Base-by-base conservation (phyloP, 768 basidiomycete genomes). In the Amanita exitialis region DNA sequence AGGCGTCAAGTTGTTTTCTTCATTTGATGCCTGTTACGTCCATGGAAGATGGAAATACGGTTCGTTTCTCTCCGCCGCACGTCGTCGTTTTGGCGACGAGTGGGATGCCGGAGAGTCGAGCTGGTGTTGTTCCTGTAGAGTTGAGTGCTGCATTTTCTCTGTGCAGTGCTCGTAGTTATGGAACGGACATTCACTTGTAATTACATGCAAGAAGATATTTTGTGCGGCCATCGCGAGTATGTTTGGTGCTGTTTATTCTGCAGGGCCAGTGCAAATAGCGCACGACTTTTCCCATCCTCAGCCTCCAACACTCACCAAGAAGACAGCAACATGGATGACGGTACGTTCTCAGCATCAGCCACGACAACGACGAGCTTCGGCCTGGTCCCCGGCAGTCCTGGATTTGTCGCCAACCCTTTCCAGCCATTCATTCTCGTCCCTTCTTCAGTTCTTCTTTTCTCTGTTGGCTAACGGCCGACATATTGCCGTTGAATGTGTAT, bases 261-360 rank as follows among this genome's bases (percentile, higher is more conserved):
- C n/a, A 15, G 13, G 21, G 25, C n/a, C 3, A 16, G 16, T 6
- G 34, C 47, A 49, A 49, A 49, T 39, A 49, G 18, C 21, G 35
- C 16, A 21, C 49, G 10, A 27, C 16, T n/a, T 21, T 18, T 23
- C 28, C 35, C n/a, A 34, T 23, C 27, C 36, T 41, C 52, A 46
- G 20, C 44, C 15, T 34, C 16, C 52, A 47, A 45, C 45, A 47
- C 16, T 13, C 37, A 41, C 48, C 53, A 50, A 53, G 51, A 54
- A 45, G 39, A 41, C 53, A 44, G 54, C 68, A 69, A 60, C 60
- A 75, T 75, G 74, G 74, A 75, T 73, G 72, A 86, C 81, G 83
- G 83, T 86, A 86, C 83, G 83, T 86, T 72, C 65, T 76, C 83
- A 84, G 74, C 83, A 82, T 82, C 80, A 77, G 71, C 80, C 70